Evolutionary conservation across 2,329 filamentous ascomycete genomes (phyloP), one percentile per base, ranked within the genome.

Genomic region (Epichloe typhina): DNA sequence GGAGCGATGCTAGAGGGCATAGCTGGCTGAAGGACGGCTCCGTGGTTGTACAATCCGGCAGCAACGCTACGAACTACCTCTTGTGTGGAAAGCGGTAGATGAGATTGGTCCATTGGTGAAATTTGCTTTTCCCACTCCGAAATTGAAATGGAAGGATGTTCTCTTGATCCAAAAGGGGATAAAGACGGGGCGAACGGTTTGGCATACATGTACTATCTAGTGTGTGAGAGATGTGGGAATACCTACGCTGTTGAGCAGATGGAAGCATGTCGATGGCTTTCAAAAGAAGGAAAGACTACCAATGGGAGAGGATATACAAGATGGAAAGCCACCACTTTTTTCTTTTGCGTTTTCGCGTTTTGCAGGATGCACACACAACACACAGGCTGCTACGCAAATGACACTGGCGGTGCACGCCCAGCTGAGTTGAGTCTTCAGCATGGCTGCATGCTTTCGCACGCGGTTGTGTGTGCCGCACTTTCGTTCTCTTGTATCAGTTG

Each of bases 131-230:
- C 6, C 6, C 19, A 4, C 15, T n/a, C 9, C 5, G 11, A 21
- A 26, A 23, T 23, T 36, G 35, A 39, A 40, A 37, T 9, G 46
- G 21, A 13, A 46, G 50, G 37, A 39, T 7, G 15, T 33, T 37
- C 33, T 37, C 13, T 21, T n/a, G 12, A 19, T 13, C 1, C 39
- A n/a, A 12, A 21, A 1, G 17, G 26, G 23, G 33, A 8, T 21
- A 12, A 31, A 46, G 36, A 36, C 38, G 46, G 51, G 46, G 51
- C 49, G 41, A 23, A 43, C 35, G 47, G 52, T 45, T 36, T 38
- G 19, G 46, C 26, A 35, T 46, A 46, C 43, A 46, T 54, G 48
- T 53, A 54, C 23, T 49, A 46, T 52, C 21, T 50, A 50, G 35
- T 45, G 35, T 33, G 15, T 48, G 46, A 26, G 17, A 42, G 36